Evolutionary conservation across 331 rosid genomes (phyloP).

Genomic region (Arachis monticola): DNA sequence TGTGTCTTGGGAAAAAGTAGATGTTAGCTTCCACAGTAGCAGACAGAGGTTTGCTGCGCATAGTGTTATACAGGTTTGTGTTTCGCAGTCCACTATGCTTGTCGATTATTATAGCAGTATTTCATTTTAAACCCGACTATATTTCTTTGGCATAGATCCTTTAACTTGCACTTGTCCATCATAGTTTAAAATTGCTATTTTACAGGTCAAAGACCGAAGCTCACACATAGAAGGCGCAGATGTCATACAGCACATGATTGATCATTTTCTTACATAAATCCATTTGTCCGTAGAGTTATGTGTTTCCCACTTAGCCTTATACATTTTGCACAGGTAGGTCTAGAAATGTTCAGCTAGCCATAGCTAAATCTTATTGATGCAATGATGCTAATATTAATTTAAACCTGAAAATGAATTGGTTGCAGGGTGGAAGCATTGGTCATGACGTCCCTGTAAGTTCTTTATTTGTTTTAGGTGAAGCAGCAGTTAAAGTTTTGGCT

Average conservation of each 20-base stretch:
- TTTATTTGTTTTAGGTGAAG: conserved; percentile 37
- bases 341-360: not conserved
- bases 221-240: conserved; percentile 92
- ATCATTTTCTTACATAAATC: conserved; percentile 69
- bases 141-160: conserved; percentile 27
- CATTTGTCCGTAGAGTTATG: not conserved
- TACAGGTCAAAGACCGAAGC: conserved; percentile 78
- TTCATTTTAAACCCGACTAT: not conserved
- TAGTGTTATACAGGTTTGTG: conserved; percentile 88
- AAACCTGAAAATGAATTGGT: conserved; percentile 32
- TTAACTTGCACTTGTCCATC: conserved; percentile 12
- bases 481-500: conserved; percentile 35
- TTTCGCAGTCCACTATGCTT: not conserved
- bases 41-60: conserved; percentile 88
- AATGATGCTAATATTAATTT: not conserved
- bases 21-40: conserved; percentile 87
- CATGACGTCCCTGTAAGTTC: conserved; percentile 9
- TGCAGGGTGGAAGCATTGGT: conserved; percentile 46
- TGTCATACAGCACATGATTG: conserved; percentile 89
- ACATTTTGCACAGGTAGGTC: conserved; percentile 37
- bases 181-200: conserved; percentile 14
- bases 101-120: not conserved
- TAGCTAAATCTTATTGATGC: conserved; percentile 14
- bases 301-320: not conserved
- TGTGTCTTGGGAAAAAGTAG: conserved; percentile 93